Evolutionary conservation across 2,329 filamentous ascomycete genomes (phyloP), one percentile per base, ranked within the genome.

Genomic region (Gnomoniopsis sp.): DNA sequence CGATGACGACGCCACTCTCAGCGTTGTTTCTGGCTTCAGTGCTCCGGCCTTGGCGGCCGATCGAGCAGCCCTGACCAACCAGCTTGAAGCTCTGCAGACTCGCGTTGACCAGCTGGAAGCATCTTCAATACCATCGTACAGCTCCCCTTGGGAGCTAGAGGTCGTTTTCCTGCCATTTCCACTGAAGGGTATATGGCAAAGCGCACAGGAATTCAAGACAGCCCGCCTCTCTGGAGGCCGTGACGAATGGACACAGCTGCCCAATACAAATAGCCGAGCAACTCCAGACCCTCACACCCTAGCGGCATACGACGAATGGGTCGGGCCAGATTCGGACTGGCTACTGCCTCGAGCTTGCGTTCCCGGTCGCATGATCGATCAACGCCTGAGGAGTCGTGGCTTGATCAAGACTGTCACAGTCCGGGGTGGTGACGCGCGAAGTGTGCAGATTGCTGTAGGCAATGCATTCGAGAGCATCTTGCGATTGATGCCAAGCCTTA

Each of bases 111-210:
- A 82, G 47, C 75, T 90, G 11, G 86, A 89, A 69, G 68, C 70
- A 14, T 79, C 80, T 6, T 75, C 81, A 11, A 71, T 85, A 33
- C 88, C 89, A n/a, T 85, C 88, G 0, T 76, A 77, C 30, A 72
- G 74, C 46, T 78, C 83, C 44, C 88, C 89, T 0, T 92, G 89
- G 88, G 83, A 89, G 63, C 75, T 93, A 1, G 89, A 93, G 67
- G 87, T 93, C 4, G 85, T 93, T 1, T 85, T 92, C 58, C 70
- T 93, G 8, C 90, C 90, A 1, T 93, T 90, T 69, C 78, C 80
- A 1, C 72, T 86, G 7, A 82, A 79, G 64, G 79, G 77, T 22
- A 65, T 86, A 6, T 86, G 83, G 83, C 74, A 82, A 59, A 74
- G 75, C 48, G 70, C 75, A 3, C 69, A 75, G 61, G 76, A 83